phyloP scores from a whole-genome alignment of 2,329 filamentous ascomycete species.

The Bimuria novae-zelandiae region DNA sequence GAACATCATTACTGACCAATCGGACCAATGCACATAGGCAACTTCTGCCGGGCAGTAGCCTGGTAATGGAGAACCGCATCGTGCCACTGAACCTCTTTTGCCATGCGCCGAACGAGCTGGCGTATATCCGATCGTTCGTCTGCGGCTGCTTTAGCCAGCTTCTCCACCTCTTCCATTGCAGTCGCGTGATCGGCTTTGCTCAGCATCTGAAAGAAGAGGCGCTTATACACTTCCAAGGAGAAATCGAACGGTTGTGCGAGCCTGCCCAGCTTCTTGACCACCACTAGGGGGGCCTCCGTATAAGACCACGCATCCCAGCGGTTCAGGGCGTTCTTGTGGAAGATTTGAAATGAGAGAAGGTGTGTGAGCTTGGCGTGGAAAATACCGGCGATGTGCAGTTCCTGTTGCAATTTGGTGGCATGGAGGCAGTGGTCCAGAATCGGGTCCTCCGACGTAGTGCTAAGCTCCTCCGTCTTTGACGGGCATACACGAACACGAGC shows the following conservation, averaged over 20 bases:
- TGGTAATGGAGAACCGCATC: constrained; percentile 30
- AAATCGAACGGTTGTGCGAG: constrained; percentile 22
- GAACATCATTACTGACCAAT: constrained; percentile 7
- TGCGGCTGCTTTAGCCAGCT: constrained; percentile 5
- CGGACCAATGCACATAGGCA: constrained; percentile 31
- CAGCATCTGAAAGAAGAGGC: constrained; percentile 25
- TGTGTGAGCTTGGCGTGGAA: constrained; percentile 28
- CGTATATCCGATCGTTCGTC: constrained; percentile 14
- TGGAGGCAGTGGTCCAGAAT: constrained; percentile 28
- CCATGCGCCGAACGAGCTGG: constrained; percentile 23
- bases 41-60: constrained; percentile 23
- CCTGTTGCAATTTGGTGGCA: constrained; percentile 25
- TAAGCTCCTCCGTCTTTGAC: constrained; percentile 19
- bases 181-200: constrained; percentile 10
- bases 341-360: constrained; percentile 31
- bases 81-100: constrained; percentile 25
- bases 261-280: constrained; percentile 27
- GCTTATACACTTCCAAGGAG: constrained; percentile 28
- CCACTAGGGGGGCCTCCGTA: constrained; percentile 27
- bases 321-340: constrained; percentile 28
- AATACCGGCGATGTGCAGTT: constrained; percentile 22
- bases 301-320: constrained; percentile 28
- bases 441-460: constrained; percentile 24
- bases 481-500: constrained; percentile 24
- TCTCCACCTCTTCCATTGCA: constrained; percentile 16